Percentiles rank a stretch among this genome's conserved stretches.
phyloP scores from a whole-genome alignment of 2,329 filamentous ascomycete genomes.

The Dactylella cylindrospora region DNA sequence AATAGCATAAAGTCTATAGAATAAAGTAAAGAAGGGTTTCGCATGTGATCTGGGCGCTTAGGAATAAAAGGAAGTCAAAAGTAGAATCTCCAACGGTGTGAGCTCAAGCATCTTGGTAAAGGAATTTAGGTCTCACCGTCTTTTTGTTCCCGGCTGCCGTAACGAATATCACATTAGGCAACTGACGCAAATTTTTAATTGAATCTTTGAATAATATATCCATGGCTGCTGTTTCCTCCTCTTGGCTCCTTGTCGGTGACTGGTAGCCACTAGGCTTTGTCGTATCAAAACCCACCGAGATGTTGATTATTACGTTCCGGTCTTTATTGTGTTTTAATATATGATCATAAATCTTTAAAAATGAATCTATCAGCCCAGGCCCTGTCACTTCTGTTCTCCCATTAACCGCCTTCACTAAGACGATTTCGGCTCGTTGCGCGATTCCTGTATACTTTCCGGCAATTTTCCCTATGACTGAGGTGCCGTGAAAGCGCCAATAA shows the following conservation, averaged over 20 bases:
- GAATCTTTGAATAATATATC: not conserved
- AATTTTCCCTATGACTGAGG: not conserved
- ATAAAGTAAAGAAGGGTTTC: too few relatives aligned
- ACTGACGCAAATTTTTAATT: not conserved
- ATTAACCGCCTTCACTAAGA: too few relatives aligned
- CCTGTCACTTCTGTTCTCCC: not conserved
- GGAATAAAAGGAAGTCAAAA: too few relatives aligned
- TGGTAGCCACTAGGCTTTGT: not conserved
- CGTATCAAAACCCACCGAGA: not conserved
- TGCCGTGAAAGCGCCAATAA: slow-evolving; percentile 1
- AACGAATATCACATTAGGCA: slow-evolving; percentile 15
- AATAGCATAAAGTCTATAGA: too few relatives aligned
- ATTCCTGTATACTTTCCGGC: not conserved
- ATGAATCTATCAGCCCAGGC: not conserved
- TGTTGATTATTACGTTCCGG: slow-evolving; percentile 4
- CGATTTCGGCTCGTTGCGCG: not conserved
- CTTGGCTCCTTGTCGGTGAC: too few relatives aligned
- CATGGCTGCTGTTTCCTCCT: not conserved
- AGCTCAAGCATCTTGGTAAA: too few relatives aligned
- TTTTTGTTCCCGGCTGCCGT: not conserved
- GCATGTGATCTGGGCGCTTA: too few relatives aligned
- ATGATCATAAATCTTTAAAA: slow-evolving; percentile 5
- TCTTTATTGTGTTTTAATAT: not conserved
- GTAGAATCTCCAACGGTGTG: too few relatives aligned
- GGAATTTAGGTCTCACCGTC: slow-evolving; percentile 8